Base-by-base conservation (phyloP, 2,329 filamentous ascomycete species). In the Podosphaera xanthii region DNA sequence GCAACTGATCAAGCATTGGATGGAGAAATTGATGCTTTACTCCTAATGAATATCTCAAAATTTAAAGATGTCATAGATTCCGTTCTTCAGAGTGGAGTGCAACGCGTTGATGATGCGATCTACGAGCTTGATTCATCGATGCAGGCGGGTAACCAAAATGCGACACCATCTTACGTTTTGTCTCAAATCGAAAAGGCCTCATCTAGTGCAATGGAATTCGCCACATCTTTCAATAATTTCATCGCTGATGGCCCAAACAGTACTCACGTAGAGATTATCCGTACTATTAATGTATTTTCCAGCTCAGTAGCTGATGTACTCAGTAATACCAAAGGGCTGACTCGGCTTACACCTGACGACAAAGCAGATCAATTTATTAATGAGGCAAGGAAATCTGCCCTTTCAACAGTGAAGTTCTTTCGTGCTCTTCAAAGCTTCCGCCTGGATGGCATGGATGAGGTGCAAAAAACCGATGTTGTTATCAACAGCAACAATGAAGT, bases 131-230 rank as follows among this genome's bases (percentile, higher is more conserved):
- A 98, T 71, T 97, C 92, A 30, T 86, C 86, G 30, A 97, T 97
- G 89, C 91, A 97, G 70, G 92, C 91, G 48, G 92, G 92, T 71
- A 98, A 98, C 74, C 92, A 97, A 73, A 98, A 94, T 67, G 92
- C 92, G 0, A 94, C 90, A 48, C 89, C 92, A 12, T 81, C 91
- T 1, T 97, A 94, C 69, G 90, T 98, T 10, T 77, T 98, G 57
- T 97, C 91, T 1, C 91, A 97, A 70, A 90, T 97, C 60, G 92
- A 98, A 70, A 98, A 97, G 75, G 90, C 92, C 0, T 92, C 90
- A 6, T 82, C 89, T 8, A 94, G 83, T 64, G 88, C 92, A 10
- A 97, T 94, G 71, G 92, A 98, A 70, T 98, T 98, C 71, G 92
- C 91, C 1, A 97, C 91, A 0, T 84, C 92, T 0, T 98, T 97